Conservation (phyloP, 768 basidiomycete genomes). For the Tricholomella constricta region DNA sequence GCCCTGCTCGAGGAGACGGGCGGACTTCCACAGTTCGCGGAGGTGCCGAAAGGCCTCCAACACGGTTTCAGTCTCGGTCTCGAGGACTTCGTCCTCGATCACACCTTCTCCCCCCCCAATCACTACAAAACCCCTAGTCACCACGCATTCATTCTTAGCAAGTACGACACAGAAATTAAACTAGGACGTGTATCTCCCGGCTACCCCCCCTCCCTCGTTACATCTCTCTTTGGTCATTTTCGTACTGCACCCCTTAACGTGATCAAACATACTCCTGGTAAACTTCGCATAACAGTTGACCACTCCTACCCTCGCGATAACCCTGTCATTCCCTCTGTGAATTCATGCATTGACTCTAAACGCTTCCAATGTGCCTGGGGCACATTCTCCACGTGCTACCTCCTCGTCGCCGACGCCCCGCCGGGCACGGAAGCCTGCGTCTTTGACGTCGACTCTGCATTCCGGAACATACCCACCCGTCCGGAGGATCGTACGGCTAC, state of each 20-base stretch:
- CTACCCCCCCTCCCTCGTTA: neutral
- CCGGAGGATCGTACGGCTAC: neutral
- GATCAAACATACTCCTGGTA: neutral
- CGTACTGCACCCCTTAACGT: neutral
- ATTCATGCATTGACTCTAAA: no score
- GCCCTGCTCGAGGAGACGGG: neutral
- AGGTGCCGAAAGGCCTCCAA: no score
- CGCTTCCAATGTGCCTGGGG: neutral
- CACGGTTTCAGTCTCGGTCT: neutral
- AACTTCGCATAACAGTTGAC: neutral
- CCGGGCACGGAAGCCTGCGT: neutral
- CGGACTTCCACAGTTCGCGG: neutral
- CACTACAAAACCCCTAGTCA: neutral
- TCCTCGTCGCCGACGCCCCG: neutral
- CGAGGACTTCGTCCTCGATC: constrained; percentile 1
- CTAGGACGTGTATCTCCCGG: no score
- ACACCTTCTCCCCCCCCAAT: no score
- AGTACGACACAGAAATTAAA: neutral
- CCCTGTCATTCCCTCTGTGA: no score
- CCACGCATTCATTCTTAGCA: neutral
- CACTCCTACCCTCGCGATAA: no score
- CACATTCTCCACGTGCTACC: neutral
- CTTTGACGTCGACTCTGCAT: neutral
- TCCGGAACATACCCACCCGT: neutral
- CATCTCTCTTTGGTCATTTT: neutral